phyloP scores from a whole-genome alignment of 148 eudicot species.

The Camellia granthamiana region DNA sequence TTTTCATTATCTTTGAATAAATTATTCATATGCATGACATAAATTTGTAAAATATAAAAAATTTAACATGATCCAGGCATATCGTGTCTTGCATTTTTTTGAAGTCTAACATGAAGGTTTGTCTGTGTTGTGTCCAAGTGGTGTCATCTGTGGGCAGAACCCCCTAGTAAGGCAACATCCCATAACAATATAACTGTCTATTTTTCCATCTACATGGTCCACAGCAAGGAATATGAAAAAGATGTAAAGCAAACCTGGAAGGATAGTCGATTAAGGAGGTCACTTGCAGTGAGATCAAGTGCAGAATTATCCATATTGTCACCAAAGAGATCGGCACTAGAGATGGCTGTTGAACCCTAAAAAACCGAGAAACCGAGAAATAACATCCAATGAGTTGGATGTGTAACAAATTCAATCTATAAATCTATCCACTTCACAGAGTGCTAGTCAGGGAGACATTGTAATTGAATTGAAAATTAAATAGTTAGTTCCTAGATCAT shows the following conservation, averaged over 20 bases:
- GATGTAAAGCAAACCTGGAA: slow-evolving; percentile 60
- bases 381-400: background rate
- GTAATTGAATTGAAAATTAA: background rate
- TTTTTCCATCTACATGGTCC: background rate
- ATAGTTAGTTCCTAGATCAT: background rate
- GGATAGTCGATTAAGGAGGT: slow-evolving; percentile 77
- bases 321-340: slow-evolving; percentile 97
- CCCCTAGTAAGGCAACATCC: too few relatives aligned
- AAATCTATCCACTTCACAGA: background rate
- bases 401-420: background rate
- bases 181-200: background rate
- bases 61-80: too few relatives aligned
- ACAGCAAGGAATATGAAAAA: background rate
- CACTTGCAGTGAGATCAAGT: slow-evolving; percentile 72
- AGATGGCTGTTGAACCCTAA: slow-evolving; percentile 89
- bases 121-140: too few relatives aligned
- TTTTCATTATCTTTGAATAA: too few relatives aligned
- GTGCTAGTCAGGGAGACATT: background rate
- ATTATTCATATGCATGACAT: too few relatives aligned
- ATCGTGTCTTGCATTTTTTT: too few relatives aligned
- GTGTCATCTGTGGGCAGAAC: too few relatives aligned
- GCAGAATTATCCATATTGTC: slow-evolving; percentile 35
- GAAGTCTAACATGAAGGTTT: too few relatives aligned
- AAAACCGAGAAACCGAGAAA: slow-evolving; percentile 13
- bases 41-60: too few relatives aligned